Evolutionary conservation across 208 protist species (phyloP).

Genomic region (Lotmaria passim): DNA sequence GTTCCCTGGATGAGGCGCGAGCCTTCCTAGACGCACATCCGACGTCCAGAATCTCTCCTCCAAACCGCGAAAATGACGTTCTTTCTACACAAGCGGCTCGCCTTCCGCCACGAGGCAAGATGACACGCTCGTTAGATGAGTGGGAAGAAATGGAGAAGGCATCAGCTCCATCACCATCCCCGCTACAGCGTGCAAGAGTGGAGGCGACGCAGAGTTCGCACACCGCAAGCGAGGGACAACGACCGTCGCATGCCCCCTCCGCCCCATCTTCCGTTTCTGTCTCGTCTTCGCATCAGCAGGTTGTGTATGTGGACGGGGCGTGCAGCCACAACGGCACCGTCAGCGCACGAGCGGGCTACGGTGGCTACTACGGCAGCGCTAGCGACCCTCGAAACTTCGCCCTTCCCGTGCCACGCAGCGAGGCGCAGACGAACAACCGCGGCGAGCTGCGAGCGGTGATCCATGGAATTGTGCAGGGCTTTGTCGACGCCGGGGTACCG

Average conservation of each 20-base stretch:
- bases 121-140: neutral
- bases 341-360: constrained; percentile 67
- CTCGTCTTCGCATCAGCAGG: constrained; percentile 14
- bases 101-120: neutral
- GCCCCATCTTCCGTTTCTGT: too few species aligned
- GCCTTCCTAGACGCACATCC: constrained; percentile 36
- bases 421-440: constrained; percentile 88
- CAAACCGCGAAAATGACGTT: neutral
- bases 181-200: neutral
- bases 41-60: neutral
- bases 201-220: neutral
- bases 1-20: constrained; percentile 58
- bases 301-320: constrained; percentile 86
- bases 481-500: constrained; percentile 38
- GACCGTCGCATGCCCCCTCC: too few species aligned
- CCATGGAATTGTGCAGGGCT: constrained; percentile 61
- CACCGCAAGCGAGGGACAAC: neutral
- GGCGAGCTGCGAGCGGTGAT: constrained; percentile 82
- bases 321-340: constrained; percentile 73
- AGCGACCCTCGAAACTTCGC: constrained; percentile 75
- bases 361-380: constrained; percentile 73
- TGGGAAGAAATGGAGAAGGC: neutral
- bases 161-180: neutral
- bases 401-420: constrained; percentile 45
- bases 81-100: neutral